Conservation (phyloP, 2,329 filamentous ascomycete genomes). For the Beauveria australis region DNA sequence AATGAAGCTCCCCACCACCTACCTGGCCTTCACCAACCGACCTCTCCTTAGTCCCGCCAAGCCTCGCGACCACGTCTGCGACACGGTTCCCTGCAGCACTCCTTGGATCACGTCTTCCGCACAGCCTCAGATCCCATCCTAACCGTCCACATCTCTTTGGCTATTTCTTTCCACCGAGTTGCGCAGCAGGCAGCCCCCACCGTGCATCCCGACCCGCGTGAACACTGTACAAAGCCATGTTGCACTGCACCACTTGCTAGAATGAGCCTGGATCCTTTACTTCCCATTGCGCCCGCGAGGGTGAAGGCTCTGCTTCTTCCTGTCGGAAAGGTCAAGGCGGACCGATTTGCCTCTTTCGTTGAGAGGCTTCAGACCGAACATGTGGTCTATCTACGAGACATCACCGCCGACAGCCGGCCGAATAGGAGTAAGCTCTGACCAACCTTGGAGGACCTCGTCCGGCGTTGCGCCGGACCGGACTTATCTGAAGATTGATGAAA, state of each 20-base stretch:
- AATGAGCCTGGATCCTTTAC: constrained; percentile 84
- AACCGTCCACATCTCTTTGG: neutral
- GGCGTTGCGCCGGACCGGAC: neutral
- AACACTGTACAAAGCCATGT: neutral
- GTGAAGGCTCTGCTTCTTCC: constrained; percentile 82
- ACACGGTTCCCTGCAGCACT: neutral
- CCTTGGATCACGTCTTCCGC: neutral
- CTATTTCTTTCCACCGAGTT: neutral
- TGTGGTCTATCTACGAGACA: constrained; percentile 76
- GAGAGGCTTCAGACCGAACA: constrained; percentile 69
- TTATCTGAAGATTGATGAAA: neutral
- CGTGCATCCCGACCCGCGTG: neutral
- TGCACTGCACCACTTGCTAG: constrained; percentile 40
- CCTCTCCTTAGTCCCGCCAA: constrained; percentile 6
- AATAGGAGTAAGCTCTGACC: constrained; percentile 64
- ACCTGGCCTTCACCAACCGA: neutral
- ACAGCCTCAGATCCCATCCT: neutral
- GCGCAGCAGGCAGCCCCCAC: neutral
- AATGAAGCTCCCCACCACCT: constrained; percentile 6
- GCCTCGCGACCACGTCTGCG: constrained; percentile 3
- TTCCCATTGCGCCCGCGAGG: constrained; percentile 84
- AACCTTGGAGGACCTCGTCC: neutral
- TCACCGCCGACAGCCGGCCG: constrained; percentile 75
- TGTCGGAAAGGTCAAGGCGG: constrained; percentile 74
- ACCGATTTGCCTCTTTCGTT: constrained; percentile 71